Conservation (phyloP, 164 flowering plant species). For the Nymphaea thermarum region DNA sequence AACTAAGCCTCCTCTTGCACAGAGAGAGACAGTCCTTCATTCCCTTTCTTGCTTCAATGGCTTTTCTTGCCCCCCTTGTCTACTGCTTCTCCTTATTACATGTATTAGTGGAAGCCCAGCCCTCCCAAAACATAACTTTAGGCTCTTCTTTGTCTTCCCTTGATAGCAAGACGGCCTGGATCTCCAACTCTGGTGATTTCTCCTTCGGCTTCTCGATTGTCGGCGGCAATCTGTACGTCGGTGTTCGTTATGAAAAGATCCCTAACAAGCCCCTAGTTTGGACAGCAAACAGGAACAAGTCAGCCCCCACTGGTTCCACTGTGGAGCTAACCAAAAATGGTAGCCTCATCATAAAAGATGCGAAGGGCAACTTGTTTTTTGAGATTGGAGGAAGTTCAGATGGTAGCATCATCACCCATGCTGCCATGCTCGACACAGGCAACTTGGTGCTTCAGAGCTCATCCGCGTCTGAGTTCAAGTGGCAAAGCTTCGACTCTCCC, state of each 20-base stretch:
- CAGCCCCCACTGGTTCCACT: conserved; percentile 18
- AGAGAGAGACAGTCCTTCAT: too few species aligned
- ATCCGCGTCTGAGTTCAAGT: not conserved
- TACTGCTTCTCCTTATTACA: not conserved
- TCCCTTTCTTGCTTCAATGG: too few species aligned
- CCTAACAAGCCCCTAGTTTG: conserved; percentile 26
- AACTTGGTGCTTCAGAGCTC: conserved; percentile 22
- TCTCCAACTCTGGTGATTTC: conserved; percentile 29
- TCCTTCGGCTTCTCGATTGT: conserved; percentile 22
- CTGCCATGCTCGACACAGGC: conserved; percentile 33
- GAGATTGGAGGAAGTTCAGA: not conserved
- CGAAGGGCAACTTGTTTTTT: conserved; percentile 14
- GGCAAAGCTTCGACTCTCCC: conserved; percentile 27
- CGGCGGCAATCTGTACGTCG: conserved; percentile 11
- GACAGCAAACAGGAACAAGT: conserved; percentile 16
- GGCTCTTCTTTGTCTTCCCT: conserved; percentile 24
- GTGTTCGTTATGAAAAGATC: conserved; percentile 28
- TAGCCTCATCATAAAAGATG: conserved; percentile 14
- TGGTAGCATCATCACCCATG: conserved; percentile 9
- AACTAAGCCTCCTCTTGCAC: too few species aligned
- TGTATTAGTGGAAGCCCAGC: conserved; percentile 9
- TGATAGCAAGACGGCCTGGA: conserved; percentile 11
- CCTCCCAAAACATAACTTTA: conserved; percentile 9
- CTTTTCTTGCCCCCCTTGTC: not conserved
- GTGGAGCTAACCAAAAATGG: conserved; percentile 17